Evolutionary conservation across 129 eudicot genomes (phyloP).

Genomic region (Scalesia atractyloides): DNA sequence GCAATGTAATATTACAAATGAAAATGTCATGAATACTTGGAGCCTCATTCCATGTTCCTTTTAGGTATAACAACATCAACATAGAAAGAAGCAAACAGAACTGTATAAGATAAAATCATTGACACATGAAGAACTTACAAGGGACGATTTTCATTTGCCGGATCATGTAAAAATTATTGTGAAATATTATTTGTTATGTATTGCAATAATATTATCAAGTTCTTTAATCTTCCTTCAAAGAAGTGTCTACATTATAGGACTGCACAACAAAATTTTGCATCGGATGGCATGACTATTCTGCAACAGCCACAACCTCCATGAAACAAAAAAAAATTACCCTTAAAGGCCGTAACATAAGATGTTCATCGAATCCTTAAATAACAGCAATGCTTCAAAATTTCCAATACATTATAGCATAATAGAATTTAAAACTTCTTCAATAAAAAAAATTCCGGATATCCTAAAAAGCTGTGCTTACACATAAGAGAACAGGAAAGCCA

Average conservation of each 20-base stretch:
- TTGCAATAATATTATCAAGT: too few relatives aligned
- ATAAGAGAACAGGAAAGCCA: constrained; percentile 3
- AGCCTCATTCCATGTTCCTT: constrained; percentile 81
- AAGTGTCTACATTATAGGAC: constrained; percentile 2
- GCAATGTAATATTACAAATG: constrained; percentile 52
- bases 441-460: not conserved
- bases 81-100: not conserved
- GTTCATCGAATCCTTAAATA: not conserved
- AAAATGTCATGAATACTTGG: constrained; percentile 80
- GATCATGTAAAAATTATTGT: not conserved
- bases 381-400: not conserved
- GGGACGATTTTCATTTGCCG: constrained; percentile 1
- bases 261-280: not conserved
- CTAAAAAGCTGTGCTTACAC: not conserved
- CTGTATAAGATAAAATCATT: not conserved
- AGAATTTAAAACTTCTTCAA: constrained; percentile 18
- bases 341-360: not conserved
- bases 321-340: not conserved
- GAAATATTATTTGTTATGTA: not conserved
- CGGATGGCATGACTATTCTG: not conserved
- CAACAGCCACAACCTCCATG: constrained; percentile 25
- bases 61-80: constrained; percentile 88
- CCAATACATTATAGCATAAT: not conserved
- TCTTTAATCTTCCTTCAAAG: not conserved
- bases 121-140: not conserved